phyloP scores from a whole-genome alignment of 768 basidiomycete species.

The Pholiota conissans region DNA sequence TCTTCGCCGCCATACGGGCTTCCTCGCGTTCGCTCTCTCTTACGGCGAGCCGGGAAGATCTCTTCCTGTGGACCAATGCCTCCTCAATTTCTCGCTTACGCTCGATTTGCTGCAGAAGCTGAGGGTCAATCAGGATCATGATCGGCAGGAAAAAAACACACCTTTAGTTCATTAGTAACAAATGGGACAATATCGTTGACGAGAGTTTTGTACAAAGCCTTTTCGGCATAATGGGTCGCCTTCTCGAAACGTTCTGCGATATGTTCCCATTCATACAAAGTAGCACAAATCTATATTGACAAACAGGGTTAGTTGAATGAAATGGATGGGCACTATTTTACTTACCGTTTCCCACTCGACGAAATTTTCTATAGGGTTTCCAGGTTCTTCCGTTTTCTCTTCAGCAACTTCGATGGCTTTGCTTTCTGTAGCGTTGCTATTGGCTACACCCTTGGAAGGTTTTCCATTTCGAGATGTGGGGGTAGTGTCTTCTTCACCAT shows the following conservation, averaged over 20 bases:
- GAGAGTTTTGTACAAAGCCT: conserved; percentile 70
- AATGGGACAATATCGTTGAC: conserved; percentile 65
- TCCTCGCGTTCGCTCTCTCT: conserved; percentile 82
- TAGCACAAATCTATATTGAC: conserved; percentile 71
- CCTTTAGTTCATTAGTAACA: conserved; percentile 69
- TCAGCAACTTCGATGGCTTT: conserved; percentile 8
- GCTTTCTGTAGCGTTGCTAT: background rate
- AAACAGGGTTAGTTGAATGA: background rate
- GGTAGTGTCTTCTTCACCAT: conserved; percentile 19
- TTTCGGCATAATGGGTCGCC: conserved; percentile 79
- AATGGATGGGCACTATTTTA: conserved; percentile 8
- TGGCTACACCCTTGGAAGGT: background rate
- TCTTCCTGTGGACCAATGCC: conserved; percentile 81
- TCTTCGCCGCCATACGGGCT: conserved; percentile 57
- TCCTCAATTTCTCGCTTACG: conserved; percentile 66
- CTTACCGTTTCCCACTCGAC: conserved; percentile 92
- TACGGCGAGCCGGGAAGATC: conserved; percentile 84
- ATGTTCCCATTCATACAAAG: conserved; percentile 82
- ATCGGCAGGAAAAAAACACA: conserved; percentile 29
- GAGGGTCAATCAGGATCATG: background rate
- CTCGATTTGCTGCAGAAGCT: conserved; percentile 52
- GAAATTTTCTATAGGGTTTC: conserved; percentile 49
- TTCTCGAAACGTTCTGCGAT: conserved; percentile 74
- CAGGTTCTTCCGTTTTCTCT: conserved; percentile 12
- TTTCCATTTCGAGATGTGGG: background rate